Evolutionary conservation across 306 rosid genomes (phyloP).

Genomic region (Morella rubra): DNA sequence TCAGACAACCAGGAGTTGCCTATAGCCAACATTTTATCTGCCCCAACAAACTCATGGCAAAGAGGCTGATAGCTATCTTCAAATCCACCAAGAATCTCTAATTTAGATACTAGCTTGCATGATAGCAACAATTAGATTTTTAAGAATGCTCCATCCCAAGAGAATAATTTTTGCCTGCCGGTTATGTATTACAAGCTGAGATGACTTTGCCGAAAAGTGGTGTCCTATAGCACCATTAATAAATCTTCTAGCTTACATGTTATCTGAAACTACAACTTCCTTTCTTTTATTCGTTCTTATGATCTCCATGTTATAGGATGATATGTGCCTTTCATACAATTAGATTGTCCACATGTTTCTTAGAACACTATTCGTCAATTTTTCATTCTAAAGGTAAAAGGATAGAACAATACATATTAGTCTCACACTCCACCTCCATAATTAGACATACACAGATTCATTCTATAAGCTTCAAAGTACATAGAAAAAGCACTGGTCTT

Average conservation of each 20-base stretch:
- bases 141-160: background rate
- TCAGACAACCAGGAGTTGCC: background rate
- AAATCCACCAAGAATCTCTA: background rate
- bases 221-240: background rate
- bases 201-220: slow-evolving; percentile 5
- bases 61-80: background rate
- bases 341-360: background rate
- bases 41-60: background rate
- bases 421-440: background rate
- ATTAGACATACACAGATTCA: background rate
- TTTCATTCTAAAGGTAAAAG: background rate
- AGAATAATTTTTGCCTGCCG: background rate
- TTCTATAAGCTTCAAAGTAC: background rate
- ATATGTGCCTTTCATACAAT: background rate
- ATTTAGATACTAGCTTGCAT: too few species aligned
- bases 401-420: background rate
- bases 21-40: background rate
- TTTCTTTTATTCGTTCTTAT: background rate
- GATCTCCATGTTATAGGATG: slow-evolving; percentile 4
- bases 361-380: background rate
- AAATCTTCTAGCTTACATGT: background rate
- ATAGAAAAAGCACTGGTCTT: slow-evolving; percentile 35
- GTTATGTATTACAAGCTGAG: background rate
- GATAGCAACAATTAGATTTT: background rate
- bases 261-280: background rate